Evolutionary conservation across 1,139 yeast genomes (phyloP), one percentile per base, ranked within the genome.

Genomic region (Suhomyces bolitotheri): DNA sequence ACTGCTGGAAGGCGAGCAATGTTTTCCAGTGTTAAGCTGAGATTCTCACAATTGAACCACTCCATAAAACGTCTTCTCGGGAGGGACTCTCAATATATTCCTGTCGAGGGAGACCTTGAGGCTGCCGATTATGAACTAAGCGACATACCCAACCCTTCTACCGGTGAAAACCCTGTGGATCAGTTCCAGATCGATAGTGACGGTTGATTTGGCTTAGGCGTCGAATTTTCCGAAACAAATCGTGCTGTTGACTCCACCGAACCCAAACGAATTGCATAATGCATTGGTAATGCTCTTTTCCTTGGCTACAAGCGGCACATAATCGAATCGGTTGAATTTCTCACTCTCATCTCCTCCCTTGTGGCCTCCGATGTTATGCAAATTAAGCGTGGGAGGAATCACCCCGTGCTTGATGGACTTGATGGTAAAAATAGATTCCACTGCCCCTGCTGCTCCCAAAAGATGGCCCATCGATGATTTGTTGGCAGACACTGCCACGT

Each of bases 391-490:
- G 4, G 95, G 95, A 1, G 98, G 97, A 3, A 87, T 51, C 2
- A 66, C 53, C 16, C 74, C 71, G 9, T 78, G 58, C 34, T 75
- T 57, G 26, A 90, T 51, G 0, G 96, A 80, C 51, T 80, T 56
- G 2, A 89, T 63, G 0, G 97, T 81, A 56, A 87, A 87, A 1
- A 89, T 77, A 4, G 95, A 79, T 53, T 94, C 99, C 4, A 92
- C 88, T 0, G 96, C 82, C 3, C 98, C 99, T 0, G 98, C 95
- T 1, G 96, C 98, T 2, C 98, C 98, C 22, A 94, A 66, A 24
- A 92, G 66, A 59, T 94, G 99, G 1, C 99, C 99, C 31, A 86
- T 82, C 1, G 97, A 79, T 1, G 97, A 95, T 58, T 94, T 94
- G 11, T 89, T 86, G 3, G 96, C 85, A 1, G 95, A 82, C 1